phyloP scores from a whole-genome alignment of 441 rosid species.

The Erysimum pusillum region DNA sequence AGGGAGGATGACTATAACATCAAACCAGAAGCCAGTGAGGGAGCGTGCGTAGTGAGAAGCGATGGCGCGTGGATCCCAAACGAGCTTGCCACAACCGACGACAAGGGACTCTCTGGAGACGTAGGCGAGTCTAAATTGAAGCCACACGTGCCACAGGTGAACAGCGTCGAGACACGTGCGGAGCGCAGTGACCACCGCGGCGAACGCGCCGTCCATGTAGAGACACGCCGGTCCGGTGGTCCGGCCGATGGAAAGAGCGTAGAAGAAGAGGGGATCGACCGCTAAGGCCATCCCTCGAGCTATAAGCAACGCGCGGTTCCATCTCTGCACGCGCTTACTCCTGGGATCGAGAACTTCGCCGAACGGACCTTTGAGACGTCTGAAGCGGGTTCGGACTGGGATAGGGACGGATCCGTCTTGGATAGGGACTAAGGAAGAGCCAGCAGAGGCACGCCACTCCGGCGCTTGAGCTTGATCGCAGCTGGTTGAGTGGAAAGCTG shows the following conservation, averaged over 20 bases:
- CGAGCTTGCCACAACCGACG: conserved; percentile 81
- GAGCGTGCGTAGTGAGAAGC: conserved; percentile 66
- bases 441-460: conserved; percentile 75
- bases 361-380: conserved; percentile 46
- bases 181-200: conserved; percentile 56
- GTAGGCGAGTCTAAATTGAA: conserved; percentile 78
- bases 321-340: conserved; percentile 61
- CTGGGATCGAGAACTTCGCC: conserved; percentile 73
- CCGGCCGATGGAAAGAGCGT: conserved; percentile 58
- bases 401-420: conserved; percentile 33
- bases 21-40: conserved; percentile 75
- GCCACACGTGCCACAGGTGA: conserved; percentile 73
- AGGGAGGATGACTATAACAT: conserved; percentile 73
- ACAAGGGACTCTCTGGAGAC: conserved; percentile 76
- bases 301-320: conserved; percentile 66
- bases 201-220: conserved; percentile 65
- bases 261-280: conserved; percentile 81
- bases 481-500: conserved; percentile 77
- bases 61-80: conserved; percentile 82
- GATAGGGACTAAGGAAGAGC: conserved; percentile 64
- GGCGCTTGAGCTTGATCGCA: conserved; percentile 72
- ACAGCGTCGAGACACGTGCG: conserved; percentile 65
- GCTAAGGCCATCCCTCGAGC: conserved; percentile 76
- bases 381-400: background rate
- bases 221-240: conserved; percentile 64